phyloP scores from a whole-genome alignment of 441 rosid genomes.

The Isatis lusitanica region DNA sequence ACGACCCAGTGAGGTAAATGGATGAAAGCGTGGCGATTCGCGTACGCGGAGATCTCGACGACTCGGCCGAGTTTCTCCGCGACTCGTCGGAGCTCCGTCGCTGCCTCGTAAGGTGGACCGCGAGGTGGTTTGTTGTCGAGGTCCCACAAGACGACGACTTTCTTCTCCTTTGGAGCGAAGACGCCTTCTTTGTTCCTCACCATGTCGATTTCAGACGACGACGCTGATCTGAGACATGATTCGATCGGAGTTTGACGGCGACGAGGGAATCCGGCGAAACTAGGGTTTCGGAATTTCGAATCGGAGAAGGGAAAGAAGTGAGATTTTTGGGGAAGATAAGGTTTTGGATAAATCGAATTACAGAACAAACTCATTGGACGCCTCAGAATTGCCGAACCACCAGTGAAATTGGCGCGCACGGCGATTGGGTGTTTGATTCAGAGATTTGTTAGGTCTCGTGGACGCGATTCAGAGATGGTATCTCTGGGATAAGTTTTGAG shows the following conservation, averaged over 20 bases:
- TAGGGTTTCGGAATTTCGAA: slow-evolving; percentile 19
- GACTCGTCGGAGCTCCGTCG: slow-evolving; percentile 54
- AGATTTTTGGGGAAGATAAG: slow-evolving; percentile 23
- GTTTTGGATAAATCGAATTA: slow-evolving; percentile 38
- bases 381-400: background rate
- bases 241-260: slow-evolving; percentile 26
- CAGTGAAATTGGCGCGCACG: background rate
- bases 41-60: slow-evolving; percentile 79
- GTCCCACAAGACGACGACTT: slow-evolving; percentile 88
- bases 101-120: slow-evolving; percentile 84
- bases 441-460: background rate
- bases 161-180: slow-evolving; percentile 62
- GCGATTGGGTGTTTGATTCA: background rate
- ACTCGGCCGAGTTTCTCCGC: slow-evolving; percentile 71
- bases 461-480: background rate
- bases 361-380: slow-evolving; percentile 45
- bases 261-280: background rate
- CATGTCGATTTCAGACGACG: slow-evolving; percentile 72
- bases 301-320: slow-evolving; percentile 34
- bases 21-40: slow-evolving; percentile 86
- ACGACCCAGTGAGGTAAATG: slow-evolving; percentile 79
- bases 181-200: slow-evolving; percentile 71
- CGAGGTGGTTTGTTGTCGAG: slow-evolving; percentile 94
- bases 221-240: slow-evolving; percentile 32
- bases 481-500: background rate